Conservation (phyloP, 768 basidiomycete species). For the Russula olivacea region DNA sequence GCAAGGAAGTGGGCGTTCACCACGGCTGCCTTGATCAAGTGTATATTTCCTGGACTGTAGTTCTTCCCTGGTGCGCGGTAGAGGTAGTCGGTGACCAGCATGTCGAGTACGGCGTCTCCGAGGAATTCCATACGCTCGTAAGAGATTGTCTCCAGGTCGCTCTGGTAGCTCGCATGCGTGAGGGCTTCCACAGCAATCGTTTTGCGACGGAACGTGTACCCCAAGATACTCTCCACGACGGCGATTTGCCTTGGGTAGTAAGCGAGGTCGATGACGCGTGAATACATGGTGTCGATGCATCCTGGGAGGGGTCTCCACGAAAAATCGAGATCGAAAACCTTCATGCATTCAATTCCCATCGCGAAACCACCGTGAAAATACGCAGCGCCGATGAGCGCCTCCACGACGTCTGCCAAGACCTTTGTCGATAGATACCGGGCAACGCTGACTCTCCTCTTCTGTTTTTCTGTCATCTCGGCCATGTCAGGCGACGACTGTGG, state of each 20-base stretch:
- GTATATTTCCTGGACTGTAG: conserved; percentile 64
- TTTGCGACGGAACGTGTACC: conserved; percentile 58
- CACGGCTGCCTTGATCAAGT: conserved; percentile 58
- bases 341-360: conserved; percentile 51
- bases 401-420: conserved; percentile 79
- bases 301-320: conserved; percentile 47
- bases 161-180: conserved; percentile 64
- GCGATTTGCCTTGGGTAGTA: conserved; percentile 46
- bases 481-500: neutral
- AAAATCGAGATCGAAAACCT: conserved; percentile 56
- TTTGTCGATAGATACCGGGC: conserved; percentile 59
- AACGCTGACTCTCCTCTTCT: conserved; percentile 30
- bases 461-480: conserved; percentile 20
- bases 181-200: conserved; percentile 68
- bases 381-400: conserved; percentile 75
- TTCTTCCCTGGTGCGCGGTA: conserved; percentile 60
- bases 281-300: conserved; percentile 44
- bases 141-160: conserved; percentile 51
- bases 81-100: conserved; percentile 66
- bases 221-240: conserved; percentile 60
- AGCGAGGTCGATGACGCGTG: conserved; percentile 34
- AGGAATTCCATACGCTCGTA: conserved; percentile 80
- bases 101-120: conserved; percentile 69
- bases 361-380: conserved; percentile 62
- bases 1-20: conserved; percentile 73